A percentile compares a stretch with the other conserved stretches of the same genome.
Conservation (phyloP, 2,329 filamentous ascomycete species). For the Colletotrichum magnum region DNA sequence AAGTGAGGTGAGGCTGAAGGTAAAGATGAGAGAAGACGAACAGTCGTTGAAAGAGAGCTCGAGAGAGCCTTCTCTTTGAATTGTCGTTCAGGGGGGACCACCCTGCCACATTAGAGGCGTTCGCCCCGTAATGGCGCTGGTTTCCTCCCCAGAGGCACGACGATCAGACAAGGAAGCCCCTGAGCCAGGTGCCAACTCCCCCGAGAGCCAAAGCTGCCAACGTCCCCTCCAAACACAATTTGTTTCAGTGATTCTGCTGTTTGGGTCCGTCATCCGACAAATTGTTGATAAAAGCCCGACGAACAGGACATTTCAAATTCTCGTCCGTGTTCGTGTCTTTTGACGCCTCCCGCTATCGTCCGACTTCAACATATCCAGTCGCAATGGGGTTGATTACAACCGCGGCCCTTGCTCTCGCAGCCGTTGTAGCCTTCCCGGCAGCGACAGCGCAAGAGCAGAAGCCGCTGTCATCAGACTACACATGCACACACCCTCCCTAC, state of each 20-base stretch:
- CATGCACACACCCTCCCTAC: constrained; percentile 53
- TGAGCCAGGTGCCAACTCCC: background rate
- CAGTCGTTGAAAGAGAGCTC: constrained; percentile 15
- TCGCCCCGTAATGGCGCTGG: constrained; percentile 4
- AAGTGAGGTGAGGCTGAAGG: background rate
- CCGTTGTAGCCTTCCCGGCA: background rate
- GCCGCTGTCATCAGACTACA: constrained; percentile 35
- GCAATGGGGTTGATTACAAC: background rate
- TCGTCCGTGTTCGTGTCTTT: background rate
- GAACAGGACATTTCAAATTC: background rate
- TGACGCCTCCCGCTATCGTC: background rate
- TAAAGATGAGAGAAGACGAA: background rate
- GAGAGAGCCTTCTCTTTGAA: background rate
- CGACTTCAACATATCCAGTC: background rate
- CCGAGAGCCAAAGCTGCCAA: background rate
- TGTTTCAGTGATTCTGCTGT: constrained; percentile 22
- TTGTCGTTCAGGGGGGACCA: background rate
- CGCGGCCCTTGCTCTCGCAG: constrained; percentile 1
- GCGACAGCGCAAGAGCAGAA: constrained; percentile 16
- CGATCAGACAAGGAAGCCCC: constrained; percentile 37
- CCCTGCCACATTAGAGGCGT: constrained; percentile 7
- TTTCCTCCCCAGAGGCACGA: constrained; percentile 3
- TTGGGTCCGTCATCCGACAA: background rate
- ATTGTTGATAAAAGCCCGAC: constrained; percentile 11
- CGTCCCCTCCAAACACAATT: constrained; percentile 13